Conservation (phyloP, 805 yeast genomes). For the Isabelozyma rhagii region DNA sequence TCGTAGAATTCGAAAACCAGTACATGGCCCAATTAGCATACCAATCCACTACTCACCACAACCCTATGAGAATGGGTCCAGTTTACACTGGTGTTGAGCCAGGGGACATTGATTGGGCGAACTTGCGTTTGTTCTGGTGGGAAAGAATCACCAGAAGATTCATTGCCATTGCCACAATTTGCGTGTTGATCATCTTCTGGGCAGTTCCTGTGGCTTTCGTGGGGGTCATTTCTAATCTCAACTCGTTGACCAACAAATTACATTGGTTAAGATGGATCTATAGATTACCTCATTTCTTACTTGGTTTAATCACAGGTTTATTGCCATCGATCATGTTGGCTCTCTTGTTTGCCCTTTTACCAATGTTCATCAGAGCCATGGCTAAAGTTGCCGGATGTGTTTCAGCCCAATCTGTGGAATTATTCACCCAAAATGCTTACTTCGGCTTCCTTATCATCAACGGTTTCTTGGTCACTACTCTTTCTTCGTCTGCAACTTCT, state of each 20-base stretch:
- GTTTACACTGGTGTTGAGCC: constrained; percentile 63
- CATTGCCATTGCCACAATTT: constrained; percentile 51
- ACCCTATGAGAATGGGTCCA: constrained; percentile 62
- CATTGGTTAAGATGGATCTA: constrained; percentile 74
- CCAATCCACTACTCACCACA: constrained; percentile 62
- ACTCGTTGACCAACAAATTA: constrained; percentile 64
- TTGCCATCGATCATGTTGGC: constrained; percentile 82
- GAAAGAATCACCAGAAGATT: constrained; percentile 57
- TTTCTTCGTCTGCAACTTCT: constrained; percentile 70
- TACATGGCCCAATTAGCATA: constrained; percentile 71
- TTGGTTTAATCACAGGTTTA: constrained; percentile 85
- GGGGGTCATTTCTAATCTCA: constrained; percentile 87
- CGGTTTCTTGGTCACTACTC: constrained; percentile 66
- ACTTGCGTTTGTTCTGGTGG: constrained; percentile 79
- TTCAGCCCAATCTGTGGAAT: constrained; percentile 56
- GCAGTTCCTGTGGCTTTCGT: constrained; percentile 97
- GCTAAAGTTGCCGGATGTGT: constrained; percentile 59
- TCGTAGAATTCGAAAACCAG: constrained; percentile 76
- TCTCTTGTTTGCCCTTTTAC: constrained; percentile 80
- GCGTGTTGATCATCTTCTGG: constrained; percentile 77
- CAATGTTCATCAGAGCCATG: constrained; percentile 75
- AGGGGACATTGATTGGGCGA: constrained; percentile 62
- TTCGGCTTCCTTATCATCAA: constrained; percentile 71
- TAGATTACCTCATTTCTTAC: constrained; percentile 63
- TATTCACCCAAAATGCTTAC: constrained; percentile 63